These are phyloP conservation scores for Coemansia sp. DNA, from an alignment of 192 early-diverging fungal genomes.

Conservation along the genomic window DNA sequence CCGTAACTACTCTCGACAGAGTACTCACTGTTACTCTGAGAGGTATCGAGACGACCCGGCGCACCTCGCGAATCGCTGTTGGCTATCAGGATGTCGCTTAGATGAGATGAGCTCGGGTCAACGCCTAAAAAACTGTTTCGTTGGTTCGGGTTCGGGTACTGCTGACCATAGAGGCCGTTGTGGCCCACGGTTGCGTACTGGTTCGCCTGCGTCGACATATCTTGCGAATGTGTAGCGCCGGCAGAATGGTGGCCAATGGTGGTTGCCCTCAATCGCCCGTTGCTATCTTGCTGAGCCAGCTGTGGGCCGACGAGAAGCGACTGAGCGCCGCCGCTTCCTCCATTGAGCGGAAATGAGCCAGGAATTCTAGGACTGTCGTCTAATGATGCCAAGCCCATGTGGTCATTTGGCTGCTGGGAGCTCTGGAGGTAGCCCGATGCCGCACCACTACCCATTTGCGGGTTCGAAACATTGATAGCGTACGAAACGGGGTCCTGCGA, in stretches of 20 bases:
- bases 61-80: constrained; percentile 36
- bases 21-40: constrained; percentile 39
- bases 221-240: background rate
- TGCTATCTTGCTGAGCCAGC: constrained; percentile 10
- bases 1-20: constrained; percentile 37
- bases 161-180: background rate
- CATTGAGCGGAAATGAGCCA: constrained; percentile 30
- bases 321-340: constrained; percentile 5
- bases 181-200: constrained; percentile 4
- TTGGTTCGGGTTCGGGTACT: constrained; percentile 6
- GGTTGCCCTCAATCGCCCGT: constrained; percentile 18
- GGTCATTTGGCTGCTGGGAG: background rate
- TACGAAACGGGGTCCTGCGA: background rate
- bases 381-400: background rate
- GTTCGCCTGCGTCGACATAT: background rate
- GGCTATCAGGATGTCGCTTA: constrained; percentile 27
- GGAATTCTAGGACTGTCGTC: constrained; percentile 17
- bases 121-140: constrained; percentile 56
- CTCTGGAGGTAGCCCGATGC: background rate
- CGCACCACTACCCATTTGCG: background rate
- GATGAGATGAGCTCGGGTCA: constrained; percentile 55
- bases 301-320: constrained; percentile 13
- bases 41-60: constrained; percentile 49
- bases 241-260: constrained; percentile 20
- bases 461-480: background rate